These are phyloP conservation scores for Lentinula aciculospora DNA, from an alignment of 768 basidiomycete species.

Conservation along the genomic window DNA sequence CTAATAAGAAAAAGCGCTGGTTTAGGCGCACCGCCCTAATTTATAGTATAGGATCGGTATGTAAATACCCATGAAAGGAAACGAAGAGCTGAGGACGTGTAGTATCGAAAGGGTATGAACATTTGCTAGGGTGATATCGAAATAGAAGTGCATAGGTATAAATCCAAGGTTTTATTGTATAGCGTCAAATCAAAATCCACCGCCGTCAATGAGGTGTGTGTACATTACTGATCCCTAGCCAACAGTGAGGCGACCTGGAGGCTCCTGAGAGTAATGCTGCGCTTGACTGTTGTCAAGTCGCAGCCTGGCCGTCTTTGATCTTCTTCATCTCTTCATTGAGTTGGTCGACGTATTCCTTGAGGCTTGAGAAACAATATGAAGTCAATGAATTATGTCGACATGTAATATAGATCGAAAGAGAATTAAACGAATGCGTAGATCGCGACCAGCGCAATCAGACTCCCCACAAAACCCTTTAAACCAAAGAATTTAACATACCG, in stretches of 20 bases:
- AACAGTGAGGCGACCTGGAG: background rate
- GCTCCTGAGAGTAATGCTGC: background rate
- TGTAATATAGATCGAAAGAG: slow-evolving; percentile 15
- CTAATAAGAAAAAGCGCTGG: too few species aligned
- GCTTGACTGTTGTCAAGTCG: background rate
- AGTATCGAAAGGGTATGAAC: slow-evolving; percentile 5
- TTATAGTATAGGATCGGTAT: too few species aligned
- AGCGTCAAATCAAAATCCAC: background rate
- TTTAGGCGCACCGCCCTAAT: too few species aligned
- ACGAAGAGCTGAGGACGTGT: background rate
- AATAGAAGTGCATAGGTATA: slow-evolving; percentile 6
- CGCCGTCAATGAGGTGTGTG: background rate
- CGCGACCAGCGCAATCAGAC: slow-evolving; percentile 46
- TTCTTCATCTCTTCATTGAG: slow-evolving; percentile 34
- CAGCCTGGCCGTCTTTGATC: slow-evolving; percentile 1
- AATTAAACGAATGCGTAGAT: slow-evolving; percentile 47
- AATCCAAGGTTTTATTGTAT: slow-evolving; percentile 3
- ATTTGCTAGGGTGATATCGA: slow-evolving; percentile 5
- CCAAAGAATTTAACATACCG: slow-evolving; percentile 68
- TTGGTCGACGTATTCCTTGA: slow-evolving; percentile 60
- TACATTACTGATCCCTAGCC: background rate
- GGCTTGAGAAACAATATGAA: slow-evolving; percentile 33
- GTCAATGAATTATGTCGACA: slow-evolving; percentile 30
- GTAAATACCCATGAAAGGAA: background rate
- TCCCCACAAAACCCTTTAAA: slow-evolving; percentile 50